Percentiles rank a stretch among this genome's conserved stretches.
These are phyloP conservation scores for Apocynum venetum DNA, from an alignment of 257 asterid species.

Conservation along the genomic window DNA sequence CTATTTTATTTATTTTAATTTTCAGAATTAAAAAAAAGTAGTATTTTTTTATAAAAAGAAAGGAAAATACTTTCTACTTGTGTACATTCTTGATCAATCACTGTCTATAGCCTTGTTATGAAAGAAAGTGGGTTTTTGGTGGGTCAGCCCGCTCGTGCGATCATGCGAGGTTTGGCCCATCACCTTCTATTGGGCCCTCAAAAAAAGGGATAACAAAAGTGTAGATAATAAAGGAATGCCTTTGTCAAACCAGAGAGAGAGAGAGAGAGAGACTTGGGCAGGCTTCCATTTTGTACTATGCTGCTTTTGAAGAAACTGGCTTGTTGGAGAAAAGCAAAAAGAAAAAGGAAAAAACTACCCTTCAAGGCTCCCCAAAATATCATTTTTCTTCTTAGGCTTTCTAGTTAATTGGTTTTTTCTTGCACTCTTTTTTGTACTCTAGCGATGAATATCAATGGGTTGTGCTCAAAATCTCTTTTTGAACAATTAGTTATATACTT, in stretches of 20 bases:
- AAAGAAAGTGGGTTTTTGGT: slow-evolving; percentile 33
- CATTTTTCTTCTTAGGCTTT: no score
- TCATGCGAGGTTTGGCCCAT: slow-evolving; percentile 63
- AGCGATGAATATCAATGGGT: no score
- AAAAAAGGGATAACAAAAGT: background rate
- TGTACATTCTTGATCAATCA: slow-evolving; percentile 27
- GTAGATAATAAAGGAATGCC: background rate
- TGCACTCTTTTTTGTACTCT: no score
- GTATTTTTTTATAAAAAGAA: background rate
- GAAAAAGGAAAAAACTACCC: background rate
- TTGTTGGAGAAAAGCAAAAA: background rate
- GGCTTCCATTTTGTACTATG: background rate
- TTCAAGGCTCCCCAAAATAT: background rate
- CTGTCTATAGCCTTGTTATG: slow-evolving; percentile 29
- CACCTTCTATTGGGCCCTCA: slow-evolving; percentile 16
- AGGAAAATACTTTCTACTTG: background rate
- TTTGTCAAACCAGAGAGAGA: background rate
- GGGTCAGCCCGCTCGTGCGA: slow-evolving; percentile 85
- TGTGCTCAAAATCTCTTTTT: no score
- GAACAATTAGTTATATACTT: no score
- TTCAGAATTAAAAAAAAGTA: background rate
- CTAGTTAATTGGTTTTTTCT: no score
- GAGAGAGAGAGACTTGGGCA: background rate
- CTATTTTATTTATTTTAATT: slow-evolving; percentile 1
- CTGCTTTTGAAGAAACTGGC: slow-evolving; percentile 4